A percentile compares a stretch with the other conserved stretches of the same genome.
These are phyloP conservation scores for Globisporangium megalacanthum DNA, from an alignment of 352 stramenopile species.

Conservation along the genomic window DNA sequence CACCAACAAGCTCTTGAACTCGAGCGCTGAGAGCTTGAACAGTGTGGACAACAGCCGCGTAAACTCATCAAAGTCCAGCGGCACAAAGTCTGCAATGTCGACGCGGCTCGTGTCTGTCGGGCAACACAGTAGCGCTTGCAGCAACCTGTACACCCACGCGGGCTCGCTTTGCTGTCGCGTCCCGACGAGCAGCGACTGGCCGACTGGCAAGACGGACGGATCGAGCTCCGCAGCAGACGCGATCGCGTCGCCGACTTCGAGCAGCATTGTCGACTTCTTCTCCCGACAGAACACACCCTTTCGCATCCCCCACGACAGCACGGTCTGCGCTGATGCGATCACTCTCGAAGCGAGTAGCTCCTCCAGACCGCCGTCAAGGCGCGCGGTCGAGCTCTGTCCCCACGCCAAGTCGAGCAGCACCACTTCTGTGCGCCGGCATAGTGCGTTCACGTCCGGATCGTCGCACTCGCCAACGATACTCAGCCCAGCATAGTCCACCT, in stretches of 20 bases:
- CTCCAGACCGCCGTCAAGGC: not conserved
- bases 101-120: conserved; percentile 31
- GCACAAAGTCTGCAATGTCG: conserved; percentile 32
- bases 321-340: conserved; percentile 24
- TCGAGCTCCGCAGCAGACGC: not conserved
- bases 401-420: conserved; percentile 14
- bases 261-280: conserved; percentile 6
- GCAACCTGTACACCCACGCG: conserved; percentile 27
- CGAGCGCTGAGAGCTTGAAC: conserved; percentile 28
- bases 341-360: conserved; percentile 15
- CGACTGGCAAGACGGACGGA: not conserved
- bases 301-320: conserved; percentile 35
- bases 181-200: conserved; percentile 3
- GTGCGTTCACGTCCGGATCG: conserved; percentile 16
- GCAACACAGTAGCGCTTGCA: conserved; percentile 25
- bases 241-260: conserved; percentile 8
- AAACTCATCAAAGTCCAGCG: conserved; percentile 21
- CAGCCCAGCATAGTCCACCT: conserved; percentile 36
- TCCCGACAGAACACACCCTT: conserved; percentile 29
- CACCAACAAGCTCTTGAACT: conserved; percentile 13
- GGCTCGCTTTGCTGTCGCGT: conserved; percentile 17
- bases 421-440: conserved; percentile 22
- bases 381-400: not conserved
- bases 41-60: conserved; percentile 25
- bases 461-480: conserved; percentile 13